Evolutionary conservation across 2,329 filamentous ascomycete genomes (phyloP).

Genomic region (Dactylellina drechsleri): DNA sequence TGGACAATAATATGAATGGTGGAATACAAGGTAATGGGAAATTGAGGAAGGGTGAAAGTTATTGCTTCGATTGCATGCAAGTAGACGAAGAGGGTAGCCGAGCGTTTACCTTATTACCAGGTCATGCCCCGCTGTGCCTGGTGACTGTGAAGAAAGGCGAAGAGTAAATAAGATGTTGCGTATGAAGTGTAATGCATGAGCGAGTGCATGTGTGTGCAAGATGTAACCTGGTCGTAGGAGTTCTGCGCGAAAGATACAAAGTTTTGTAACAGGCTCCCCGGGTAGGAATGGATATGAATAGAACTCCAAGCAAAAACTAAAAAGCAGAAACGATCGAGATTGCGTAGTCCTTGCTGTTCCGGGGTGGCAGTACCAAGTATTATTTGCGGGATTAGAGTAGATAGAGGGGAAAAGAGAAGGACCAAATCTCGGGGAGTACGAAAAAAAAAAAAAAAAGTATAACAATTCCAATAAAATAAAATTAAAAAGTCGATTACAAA

Average conservation of each 20-base stretch:
- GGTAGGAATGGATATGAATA: conserved; percentile 39
- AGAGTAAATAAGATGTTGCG: background rate
- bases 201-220: conserved; percentile 20
- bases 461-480: background rate
- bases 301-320: conserved; percentile 11
- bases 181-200: conserved; percentile 8
- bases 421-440: conserved; percentile 25
- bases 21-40: conserved; percentile 23
- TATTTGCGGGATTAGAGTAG: background rate
- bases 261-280: conserved; percentile 15
- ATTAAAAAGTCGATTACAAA: conserved; percentile 4
- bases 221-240: conserved; percentile 54
- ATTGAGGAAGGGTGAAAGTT: conserved; percentile 46
- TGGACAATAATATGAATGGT: conserved; percentile 3
- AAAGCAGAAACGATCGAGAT: conserved; percentile 48
- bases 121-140: conserved; percentile 50
- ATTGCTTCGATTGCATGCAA: conserved; percentile 48
- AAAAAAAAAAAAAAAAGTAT: conserved; percentile 9
- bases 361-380: conserved; percentile 25
- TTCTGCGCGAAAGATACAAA: conserved; percentile 52
- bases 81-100: conserved; percentile 54
- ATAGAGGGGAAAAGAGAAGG: conserved; percentile 33
- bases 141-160: conserved; percentile 21
- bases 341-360: conserved; percentile 48
- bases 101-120: conserved; percentile 54